Evolutionary conservation across 352 stramenopile species (phyloP).

Genomic region (Phytophthora colocasiae): DNA sequence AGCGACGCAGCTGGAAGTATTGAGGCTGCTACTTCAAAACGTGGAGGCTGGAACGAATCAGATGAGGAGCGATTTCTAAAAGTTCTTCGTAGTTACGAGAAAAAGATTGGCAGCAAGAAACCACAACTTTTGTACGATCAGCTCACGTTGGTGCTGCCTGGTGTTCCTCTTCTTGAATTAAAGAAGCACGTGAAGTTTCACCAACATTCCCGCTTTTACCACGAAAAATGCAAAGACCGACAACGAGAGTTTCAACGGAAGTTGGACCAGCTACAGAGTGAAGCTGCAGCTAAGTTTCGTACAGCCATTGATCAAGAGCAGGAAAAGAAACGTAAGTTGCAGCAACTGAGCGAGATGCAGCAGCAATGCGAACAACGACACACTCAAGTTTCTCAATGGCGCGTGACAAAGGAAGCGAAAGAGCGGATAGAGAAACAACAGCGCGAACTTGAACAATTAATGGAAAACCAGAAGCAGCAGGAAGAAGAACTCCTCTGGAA

Average conservation of each 20-base stretch:
- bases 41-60: conserved; percentile 48
- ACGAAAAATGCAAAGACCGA: conserved; percentile 63
- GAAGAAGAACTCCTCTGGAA: conserved; percentile 50
- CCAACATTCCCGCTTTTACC: conserved; percentile 58
- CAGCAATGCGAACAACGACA: conserved; percentile 52
- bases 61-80: conserved; percentile 74
- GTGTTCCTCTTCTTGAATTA: conserved; percentile 43
- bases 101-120: conserved; percentile 48
- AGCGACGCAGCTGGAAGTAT: conserved; percentile 41
- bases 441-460: conserved; percentile 54
- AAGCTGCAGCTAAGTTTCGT: conserved; percentile 42
- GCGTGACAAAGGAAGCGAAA: conserved; percentile 57
- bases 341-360: conserved; percentile 50
- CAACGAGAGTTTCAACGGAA: conserved; percentile 52
- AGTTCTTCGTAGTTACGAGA: conserved; percentile 57
- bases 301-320: conserved; percentile 31
- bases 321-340: conserved; percentile 32
- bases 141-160: conserved; percentile 51
- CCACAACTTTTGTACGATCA: conserved; percentile 71
- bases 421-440: conserved; percentile 67
- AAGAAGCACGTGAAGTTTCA: conserved; percentile 70
- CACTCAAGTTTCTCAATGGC: conserved; percentile 58
- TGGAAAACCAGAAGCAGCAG: conserved; percentile 44
- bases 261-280: conserved; percentile 33
- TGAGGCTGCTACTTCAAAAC: conserved; percentile 45